phyloP scores from a whole-genome alignment of 352 stramenopile genomes.

The Pythium coloratum region DNA sequence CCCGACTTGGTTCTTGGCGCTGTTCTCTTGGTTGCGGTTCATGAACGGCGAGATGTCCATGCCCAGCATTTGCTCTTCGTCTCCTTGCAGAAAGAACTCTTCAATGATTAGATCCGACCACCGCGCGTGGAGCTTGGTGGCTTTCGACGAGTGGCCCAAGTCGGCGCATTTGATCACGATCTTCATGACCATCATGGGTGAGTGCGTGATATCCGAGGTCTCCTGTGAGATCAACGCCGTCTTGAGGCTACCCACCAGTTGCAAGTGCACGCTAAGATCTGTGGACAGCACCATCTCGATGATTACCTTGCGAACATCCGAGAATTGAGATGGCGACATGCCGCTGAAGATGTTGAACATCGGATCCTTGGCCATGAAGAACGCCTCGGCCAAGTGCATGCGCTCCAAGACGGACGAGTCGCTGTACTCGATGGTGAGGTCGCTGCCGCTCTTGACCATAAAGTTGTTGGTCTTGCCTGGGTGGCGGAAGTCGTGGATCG shows the following conservation, averaged over 20 bases:
- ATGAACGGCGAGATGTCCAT: slow-evolving; percentile 92
- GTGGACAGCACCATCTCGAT: slow-evolving; percentile 88
- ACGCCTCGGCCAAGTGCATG: slow-evolving; percentile 85
- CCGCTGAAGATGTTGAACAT: slow-evolving; percentile 78
- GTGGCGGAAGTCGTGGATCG: slow-evolving; percentile 85
- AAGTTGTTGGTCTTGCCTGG: slow-evolving; percentile 88
- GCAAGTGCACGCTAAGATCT: slow-evolving; percentile 77
- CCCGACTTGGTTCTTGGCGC: slow-evolving; percentile 78
- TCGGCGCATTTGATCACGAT: slow-evolving; percentile 91
- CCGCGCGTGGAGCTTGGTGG: slow-evolving; percentile 71
- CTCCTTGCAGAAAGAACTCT: slow-evolving; percentile 95
- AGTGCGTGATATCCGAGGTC: slow-evolving; percentile 68
- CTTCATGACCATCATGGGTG: slow-evolving; percentile 84
- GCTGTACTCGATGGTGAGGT: slow-evolving; percentile 80
- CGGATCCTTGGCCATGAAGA: slow-evolving; percentile 67
- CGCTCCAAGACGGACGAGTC: slow-evolving; percentile 82
- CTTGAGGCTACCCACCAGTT: slow-evolving; percentile 79
- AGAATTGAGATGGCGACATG: slow-evolving; percentile 50
- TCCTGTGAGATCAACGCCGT: slow-evolving; percentile 81
- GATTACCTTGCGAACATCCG: slow-evolving; percentile 78
- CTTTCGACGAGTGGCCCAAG: slow-evolving; percentile 91
- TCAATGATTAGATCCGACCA: slow-evolving; percentile 93
- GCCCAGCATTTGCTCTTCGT: slow-evolving; percentile 89
- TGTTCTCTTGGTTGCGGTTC: slow-evolving; percentile 89
- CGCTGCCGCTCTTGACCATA: slow-evolving; percentile 71